Evolutionary conservation across 2,329 filamentous ascomycete genomes (phyloP), one percentile per base, ranked within the genome.

Genomic region (Colletotrichum godetiae): DNA sequence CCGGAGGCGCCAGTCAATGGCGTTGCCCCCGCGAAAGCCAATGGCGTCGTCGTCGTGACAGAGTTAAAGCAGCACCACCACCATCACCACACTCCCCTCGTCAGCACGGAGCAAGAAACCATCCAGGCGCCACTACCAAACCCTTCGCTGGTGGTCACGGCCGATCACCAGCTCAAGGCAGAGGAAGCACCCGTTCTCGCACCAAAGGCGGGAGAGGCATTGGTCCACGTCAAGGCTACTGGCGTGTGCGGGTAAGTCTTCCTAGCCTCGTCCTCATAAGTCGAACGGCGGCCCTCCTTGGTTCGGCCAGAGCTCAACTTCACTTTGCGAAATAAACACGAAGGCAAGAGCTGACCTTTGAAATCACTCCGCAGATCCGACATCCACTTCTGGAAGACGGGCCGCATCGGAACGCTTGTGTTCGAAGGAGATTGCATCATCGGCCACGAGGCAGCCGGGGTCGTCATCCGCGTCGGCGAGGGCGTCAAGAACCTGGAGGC

Each of bases 381-480:
- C 76, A 88, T 93, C 75, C 91, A 93, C 78, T 91, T 92, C 76
- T 93, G 91, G 91, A 90, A 91, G 76, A 83, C 85, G 0, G 92
- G 92, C 29, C 82, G 87, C 13, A 93, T 93, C 77, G 92, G 92
- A 2, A 85, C 87, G 2, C 84, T 93, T 2, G 86, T 90, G 1
- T 88, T 93, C 13, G 86, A 91, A 71, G 88, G 88, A 24, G 89
- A 92, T 75, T 91, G 90, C 76, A 91, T 92, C 65, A 85, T 93
- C 58, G 91, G 91, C 27, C 91, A 93, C 75, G 91, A 93, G 80
- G 90, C 88, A 4, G 87, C 90, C 11, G 91, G 91, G 5, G 78
- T 91, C 5, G 89, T 93, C 19, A 76, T 92, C 27, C 82, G 87
- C 77, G 87, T 86, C 74, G 90, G 91, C 22, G 83, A 88, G 63